These are phyloP conservation scores for Ogataea philodendri DNA, from an alignment of 805 yeast genomes.

Conservation along the genomic window DNA sequence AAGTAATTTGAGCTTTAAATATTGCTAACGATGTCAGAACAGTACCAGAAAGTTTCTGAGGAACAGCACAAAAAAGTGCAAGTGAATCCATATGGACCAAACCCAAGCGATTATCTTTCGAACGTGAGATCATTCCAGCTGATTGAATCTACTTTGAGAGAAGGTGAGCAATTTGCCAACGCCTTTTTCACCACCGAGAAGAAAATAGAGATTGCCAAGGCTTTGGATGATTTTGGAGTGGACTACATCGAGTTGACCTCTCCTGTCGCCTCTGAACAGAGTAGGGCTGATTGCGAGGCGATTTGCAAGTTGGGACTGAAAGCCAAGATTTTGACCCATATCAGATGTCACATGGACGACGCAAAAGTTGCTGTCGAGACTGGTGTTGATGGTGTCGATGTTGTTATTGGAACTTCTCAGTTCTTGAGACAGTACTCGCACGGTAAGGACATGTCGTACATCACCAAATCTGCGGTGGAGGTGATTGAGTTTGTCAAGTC, in stretches of 20 bases:
- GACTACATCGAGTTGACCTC: constrained; percentile 61
- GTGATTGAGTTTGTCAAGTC: constrained; percentile 61
- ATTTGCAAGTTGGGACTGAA: constrained; percentile 58
- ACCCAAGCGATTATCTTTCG: constrained; percentile 55
- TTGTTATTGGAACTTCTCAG: constrained; percentile 59
- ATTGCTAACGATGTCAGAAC: constrained; percentile 21
- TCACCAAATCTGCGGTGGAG: constrained; percentile 55
- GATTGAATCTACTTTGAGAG: constrained; percentile 59
- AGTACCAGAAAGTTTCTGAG: constrained; percentile 47
- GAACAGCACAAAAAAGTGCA: constrained; percentile 36
- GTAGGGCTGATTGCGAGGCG: constrained; percentile 56
- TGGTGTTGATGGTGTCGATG: constrained; percentile 63
- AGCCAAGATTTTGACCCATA: constrained; percentile 52
- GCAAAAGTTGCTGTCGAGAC: constrained; percentile 60
- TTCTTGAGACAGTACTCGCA: constrained; percentile 55
- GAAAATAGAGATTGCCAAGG: constrained; percentile 58
- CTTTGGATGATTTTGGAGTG: constrained; percentile 59
- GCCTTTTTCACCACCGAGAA: constrained; percentile 57
- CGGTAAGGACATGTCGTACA: constrained; percentile 61
- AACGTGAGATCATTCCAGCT: constrained; percentile 52
- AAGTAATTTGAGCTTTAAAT: constrained; percentile 5
- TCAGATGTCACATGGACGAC: constrained; percentile 61
- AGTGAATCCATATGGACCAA: constrained; percentile 56
- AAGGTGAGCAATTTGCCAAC: constrained; percentile 63
- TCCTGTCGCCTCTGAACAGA: constrained; percentile 59